Percentiles rank a stretch among this genome's conserved stretches.
Evolutionary conservation across 495 filamentous ascomycete species (phyloP).

Genomic region (Lophiotrema nucula): DNA sequence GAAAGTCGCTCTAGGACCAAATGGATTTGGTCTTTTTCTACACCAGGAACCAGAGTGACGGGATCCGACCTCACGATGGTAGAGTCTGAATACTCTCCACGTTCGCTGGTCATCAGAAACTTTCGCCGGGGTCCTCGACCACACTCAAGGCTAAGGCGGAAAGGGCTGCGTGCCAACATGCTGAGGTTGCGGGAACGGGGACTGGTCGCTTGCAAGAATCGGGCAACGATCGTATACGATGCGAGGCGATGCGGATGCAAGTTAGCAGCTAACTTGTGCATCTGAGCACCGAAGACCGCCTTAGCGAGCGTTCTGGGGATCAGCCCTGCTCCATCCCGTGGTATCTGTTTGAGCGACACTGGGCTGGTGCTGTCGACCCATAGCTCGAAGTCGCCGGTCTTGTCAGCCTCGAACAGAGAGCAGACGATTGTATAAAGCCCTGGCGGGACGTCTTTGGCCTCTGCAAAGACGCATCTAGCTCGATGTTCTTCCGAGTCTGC

Average conservation of each 20-base stretch:
- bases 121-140: slow-evolving; percentile 66
- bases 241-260: slow-evolving; percentile 31
- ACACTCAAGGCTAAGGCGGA: slow-evolving; percentile 63
- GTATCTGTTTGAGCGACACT: slow-evolving; percentile 54
- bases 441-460: slow-evolving; percentile 53
- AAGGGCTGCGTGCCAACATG: slow-evolving; percentile 50
- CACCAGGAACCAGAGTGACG: slow-evolving; percentile 64
- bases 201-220: slow-evolving; percentile 32
- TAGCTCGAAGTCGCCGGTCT: slow-evolving; percentile 72
- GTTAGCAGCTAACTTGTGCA: slow-evolving; percentile 35
- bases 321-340: slow-evolving; percentile 66
- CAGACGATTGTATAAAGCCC: slow-evolving; percentile 84
- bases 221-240: slow-evolving; percentile 20
- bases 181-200: slow-evolving; percentile 36
- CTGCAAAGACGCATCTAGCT: slow-evolving; percentile 69
- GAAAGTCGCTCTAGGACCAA: slow-evolving; percentile 69
- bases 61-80: slow-evolving; percentile 65
- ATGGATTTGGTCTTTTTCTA: slow-evolving; percentile 60
- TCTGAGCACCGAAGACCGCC: slow-evolving; percentile 29
- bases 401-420: slow-evolving; percentile 80
- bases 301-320: slow-evolving; percentile 40
- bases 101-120: slow-evolving; percentile 54
- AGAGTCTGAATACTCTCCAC: slow-evolving; percentile 67
- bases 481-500: slow-evolving; percentile 80
- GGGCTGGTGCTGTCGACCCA: slow-evolving; percentile 62